Conservation (phyloP, 2,329 filamentous ascomycete genomes). For the Aspergillus fructus region DNA sequence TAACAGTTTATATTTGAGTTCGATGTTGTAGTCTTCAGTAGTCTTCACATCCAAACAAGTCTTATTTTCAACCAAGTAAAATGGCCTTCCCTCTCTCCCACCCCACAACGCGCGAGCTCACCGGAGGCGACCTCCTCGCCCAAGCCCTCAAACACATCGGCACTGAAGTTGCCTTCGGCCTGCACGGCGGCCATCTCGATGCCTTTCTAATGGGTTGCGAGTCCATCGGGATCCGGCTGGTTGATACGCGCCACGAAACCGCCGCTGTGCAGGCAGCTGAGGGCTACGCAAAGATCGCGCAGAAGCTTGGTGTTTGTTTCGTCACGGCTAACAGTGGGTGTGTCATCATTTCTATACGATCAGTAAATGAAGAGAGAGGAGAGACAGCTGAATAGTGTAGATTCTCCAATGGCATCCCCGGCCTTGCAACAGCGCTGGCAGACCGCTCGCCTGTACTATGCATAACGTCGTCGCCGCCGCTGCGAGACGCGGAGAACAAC, state of each 20-base stretch:
- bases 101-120: slow-evolving; percentile 41
- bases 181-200: slow-evolving; percentile 51
- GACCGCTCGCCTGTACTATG: slow-evolving; percentile 48
- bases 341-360: too few relatives aligned
- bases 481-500: slow-evolving; percentile 49
- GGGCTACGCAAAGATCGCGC: slow-evolving; percentile 46
- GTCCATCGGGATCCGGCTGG: slow-evolving; percentile 40
- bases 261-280: slow-evolving; percentile 50
- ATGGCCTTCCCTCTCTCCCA: slow-evolving; percentile 21
- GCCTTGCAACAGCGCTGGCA: slow-evolving; percentile 47
- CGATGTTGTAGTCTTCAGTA: neutral
- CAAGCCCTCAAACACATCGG: slow-evolving; percentile 45
- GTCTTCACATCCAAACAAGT: neutral
- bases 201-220: slow-evolving; percentile 49
- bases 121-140: slow-evolving; percentile 48
- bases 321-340: slow-evolving; percentile 51
- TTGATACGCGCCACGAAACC: slow-evolving; percentile 51
- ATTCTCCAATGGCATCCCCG: slow-evolving; percentile 48
- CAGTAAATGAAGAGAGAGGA: too few relatives aligned
- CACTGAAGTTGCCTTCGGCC: slow-evolving; percentile 46
- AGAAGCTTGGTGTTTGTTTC: slow-evolving; percentile 47
- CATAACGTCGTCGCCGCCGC: slow-evolving; percentile 46
- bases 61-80: neutral
- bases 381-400: slow-evolving; percentile 22
- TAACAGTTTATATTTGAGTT: neutral